Percentiles rank a stretch among this genome's conserved stretches.
phyloP scores from a whole-genome alignment of 139 green algal genomes.

The Tetraselmis chui region DNA sequence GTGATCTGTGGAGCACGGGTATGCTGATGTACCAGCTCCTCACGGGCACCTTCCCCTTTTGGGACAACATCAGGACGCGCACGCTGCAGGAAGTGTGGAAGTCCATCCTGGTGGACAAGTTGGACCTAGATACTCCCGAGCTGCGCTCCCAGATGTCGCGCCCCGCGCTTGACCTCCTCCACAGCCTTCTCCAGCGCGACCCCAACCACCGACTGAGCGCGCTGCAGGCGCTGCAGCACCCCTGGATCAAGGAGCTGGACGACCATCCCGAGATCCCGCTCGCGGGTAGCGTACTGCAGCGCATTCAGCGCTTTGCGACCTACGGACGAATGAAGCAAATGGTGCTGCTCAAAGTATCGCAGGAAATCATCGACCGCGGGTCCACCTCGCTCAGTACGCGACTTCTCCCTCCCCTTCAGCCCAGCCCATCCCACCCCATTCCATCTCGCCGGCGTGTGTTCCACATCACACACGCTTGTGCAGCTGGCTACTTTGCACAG shows the following conservation, averaged over 20 bases:
- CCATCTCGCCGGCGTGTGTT: constrained; percentile 8
- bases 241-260: constrained; percentile 46
- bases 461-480: constrained; percentile 33
- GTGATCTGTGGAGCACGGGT: constrained; percentile 82
- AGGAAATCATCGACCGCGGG: constrained; percentile 46
- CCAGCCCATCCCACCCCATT: constrained; percentile 1
- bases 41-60: constrained; percentile 82
- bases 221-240: constrained; percentile 54
- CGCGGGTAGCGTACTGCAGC: constrained; percentile 63
- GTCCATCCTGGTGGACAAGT: constrained; percentile 12
- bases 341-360: constrained; percentile 76
- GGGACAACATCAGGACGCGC: constrained; percentile 72
- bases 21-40: constrained; percentile 90
- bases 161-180: constrained; percentile 23
- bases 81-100: constrained; percentile 47
- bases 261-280: constrained; percentile 11
- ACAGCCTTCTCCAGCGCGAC: constrained; percentile 58
- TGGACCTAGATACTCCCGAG: constrained; percentile 21
- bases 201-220: constrained; percentile 54
- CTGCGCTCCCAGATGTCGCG: neutral
- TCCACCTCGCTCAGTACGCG: constrained; percentile 8
- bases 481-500: neutral
- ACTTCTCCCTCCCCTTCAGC: constrained; percentile 5
- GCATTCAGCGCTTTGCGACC: constrained; percentile 87
- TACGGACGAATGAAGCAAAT: constrained; percentile 86